phyloP scores from a whole-genome alignment of 768 basidiomycete species.

The Kwoniella sp. region DNA sequence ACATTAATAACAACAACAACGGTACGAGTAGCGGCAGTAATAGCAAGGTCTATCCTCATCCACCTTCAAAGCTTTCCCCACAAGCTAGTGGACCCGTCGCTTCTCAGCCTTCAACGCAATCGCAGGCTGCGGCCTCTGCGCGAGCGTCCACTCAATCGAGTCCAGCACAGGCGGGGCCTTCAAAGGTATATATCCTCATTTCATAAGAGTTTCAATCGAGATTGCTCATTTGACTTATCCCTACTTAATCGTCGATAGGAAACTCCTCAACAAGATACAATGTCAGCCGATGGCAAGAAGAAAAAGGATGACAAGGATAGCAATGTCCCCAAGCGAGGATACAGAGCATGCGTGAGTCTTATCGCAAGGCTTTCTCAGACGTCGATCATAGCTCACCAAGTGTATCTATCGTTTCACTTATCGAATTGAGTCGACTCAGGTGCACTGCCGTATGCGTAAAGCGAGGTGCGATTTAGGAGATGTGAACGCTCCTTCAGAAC shows the following conservation, averaged over 20 bases:
- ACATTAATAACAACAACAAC: neutral
- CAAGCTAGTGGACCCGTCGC: neutral
- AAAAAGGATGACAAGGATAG: constrained; percentile 28
- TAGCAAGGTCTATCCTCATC: neutral
- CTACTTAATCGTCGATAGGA: constrained; percentile 6
- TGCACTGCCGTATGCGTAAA: constrained; percentile 47
- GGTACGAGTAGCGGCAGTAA: neutral
- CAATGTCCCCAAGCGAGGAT: constrained; percentile 41
- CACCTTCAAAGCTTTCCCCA: constrained; percentile 1
- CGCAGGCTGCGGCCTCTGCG: neutral
- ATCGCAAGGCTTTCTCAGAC: too few species aligned
- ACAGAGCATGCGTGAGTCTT: constrained; percentile 47
- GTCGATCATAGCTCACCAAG: too few species aligned
- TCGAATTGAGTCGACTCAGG: too few species aligned
- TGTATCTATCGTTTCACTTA: too few species aligned
- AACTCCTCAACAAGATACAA: neutral
- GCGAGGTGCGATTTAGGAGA: constrained; percentile 53
- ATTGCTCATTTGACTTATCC: too few species aligned
- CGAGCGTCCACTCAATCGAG: neutral
- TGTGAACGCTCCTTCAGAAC: constrained; percentile 48
- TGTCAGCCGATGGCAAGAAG: constrained; percentile 10
- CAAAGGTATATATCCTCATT: neutral
- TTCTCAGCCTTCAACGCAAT: neutral
- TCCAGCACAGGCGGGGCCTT: neutral
- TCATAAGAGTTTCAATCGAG: neutral